Percentiles rank a stretch among this genome's conserved stretches.
These are phyloP conservation scores for Suillus discolor DNA, from an alignment of 768 basidiomycete species.

Conservation along the genomic window DNA sequence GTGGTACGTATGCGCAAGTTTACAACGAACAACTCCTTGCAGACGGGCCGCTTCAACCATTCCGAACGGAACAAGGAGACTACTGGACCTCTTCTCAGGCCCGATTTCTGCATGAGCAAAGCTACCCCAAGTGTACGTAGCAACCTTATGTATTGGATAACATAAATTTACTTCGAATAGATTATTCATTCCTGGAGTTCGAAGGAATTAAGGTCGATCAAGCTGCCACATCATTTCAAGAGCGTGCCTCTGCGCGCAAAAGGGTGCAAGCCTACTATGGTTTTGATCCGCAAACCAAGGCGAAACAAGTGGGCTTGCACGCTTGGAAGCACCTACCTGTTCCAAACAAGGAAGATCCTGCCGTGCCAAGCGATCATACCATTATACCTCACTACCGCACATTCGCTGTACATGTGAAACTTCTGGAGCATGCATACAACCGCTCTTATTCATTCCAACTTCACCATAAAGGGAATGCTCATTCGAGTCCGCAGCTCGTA, in stretches of 20 bases:
- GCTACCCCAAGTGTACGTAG: conserved; percentile 25
- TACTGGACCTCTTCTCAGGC: conserved; percentile 29
- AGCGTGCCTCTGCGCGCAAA: conserved; percentile 23
- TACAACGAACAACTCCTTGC: conserved; percentile 25
- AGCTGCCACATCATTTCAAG: conserved; percentile 12
- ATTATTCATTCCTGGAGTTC: conserved; percentile 30
- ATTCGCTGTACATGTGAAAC: conserved; percentile 28
- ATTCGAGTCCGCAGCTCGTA: conserved; percentile 13
- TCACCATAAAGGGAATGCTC: conserved; percentile 14
- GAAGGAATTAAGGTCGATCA: conserved; percentile 29
- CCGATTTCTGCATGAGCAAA: conserved; percentile 22
- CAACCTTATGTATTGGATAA: neutral
- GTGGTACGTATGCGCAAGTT: conserved; percentile 23
- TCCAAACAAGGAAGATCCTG: conserved; percentile 6
- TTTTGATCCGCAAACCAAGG: conserved; percentile 23
- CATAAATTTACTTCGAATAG: conserved; percentile 13
- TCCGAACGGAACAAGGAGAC: conserved; percentile 23
- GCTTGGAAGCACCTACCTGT: conserved; percentile 23
- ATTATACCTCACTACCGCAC: conserved; percentile 25
- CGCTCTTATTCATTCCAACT: conserved; percentile 27
- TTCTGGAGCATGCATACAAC: conserved; percentile 27
- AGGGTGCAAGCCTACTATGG: conserved; percentile 26
- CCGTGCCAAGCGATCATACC: conserved; percentile 18
- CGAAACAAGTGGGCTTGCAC: neutral
- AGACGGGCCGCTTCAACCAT: conserved; percentile 26